phyloP scores from a whole-genome alignment of 1,284 basidiomycete genomes.

The Nidula niveotomentosa region DNA sequence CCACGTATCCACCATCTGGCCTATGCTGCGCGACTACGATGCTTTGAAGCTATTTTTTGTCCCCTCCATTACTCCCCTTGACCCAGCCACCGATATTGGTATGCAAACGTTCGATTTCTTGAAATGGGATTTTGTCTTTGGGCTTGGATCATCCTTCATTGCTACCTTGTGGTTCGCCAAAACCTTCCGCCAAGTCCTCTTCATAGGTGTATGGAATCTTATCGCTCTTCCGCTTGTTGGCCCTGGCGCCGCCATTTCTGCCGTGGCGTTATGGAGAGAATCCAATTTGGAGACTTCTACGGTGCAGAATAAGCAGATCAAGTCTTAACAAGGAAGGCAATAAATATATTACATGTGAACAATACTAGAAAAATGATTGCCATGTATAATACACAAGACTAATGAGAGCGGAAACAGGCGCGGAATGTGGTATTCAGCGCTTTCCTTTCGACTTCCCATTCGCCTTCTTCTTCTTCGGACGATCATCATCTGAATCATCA shows the following conservation, averaged over 20 bases:
- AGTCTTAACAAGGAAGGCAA: background rate
- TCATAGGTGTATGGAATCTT: constrained; percentile 32
- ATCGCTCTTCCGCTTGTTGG: constrained; percentile 33
- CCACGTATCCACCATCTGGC: constrained; percentile 32
- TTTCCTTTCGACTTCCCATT: constrained; percentile 41
- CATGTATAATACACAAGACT: too few species aligned
- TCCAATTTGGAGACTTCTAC: constrained; percentile 4
- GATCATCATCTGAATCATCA: constrained; percentile 63
- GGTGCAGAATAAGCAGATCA: background rate
- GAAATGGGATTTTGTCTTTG: constrained; percentile 40
- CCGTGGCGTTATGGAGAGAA: constrained; percentile 43
- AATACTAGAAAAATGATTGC: too few species aligned
- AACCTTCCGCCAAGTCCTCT: constrained; percentile 16
- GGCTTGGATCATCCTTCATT: constrained; percentile 27
- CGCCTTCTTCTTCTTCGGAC: constrained; percentile 64
- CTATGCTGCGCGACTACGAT: constrained; percentile 20
- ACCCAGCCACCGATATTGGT: constrained; percentile 9
- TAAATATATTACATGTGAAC: too few species aligned
- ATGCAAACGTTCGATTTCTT: constrained; percentile 28
- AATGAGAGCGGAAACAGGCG: too few species aligned
- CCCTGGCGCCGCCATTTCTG: constrained; percentile 41
- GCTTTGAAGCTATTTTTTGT: constrained; percentile 21
- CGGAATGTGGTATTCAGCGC: background rate
- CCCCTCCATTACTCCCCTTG: constrained; percentile 16
- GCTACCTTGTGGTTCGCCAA: constrained; percentile 38